Evolutionary conservation across 2,329 filamentous ascomycete genomes (phyloP).

Genomic region (Botryotinia calthae): DNA sequence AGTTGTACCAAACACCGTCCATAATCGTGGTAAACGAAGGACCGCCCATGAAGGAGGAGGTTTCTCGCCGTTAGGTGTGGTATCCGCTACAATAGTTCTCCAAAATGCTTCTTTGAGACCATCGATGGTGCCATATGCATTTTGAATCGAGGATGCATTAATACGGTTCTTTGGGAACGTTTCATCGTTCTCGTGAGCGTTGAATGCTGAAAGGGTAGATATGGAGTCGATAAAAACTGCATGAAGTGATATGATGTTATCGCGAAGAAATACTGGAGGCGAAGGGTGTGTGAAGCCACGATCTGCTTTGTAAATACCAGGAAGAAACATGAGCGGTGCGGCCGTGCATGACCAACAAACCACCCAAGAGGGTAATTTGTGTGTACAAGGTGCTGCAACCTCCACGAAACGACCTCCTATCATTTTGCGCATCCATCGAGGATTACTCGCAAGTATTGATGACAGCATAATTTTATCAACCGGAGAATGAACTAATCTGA

Average conservation of each 20-base stretch:
- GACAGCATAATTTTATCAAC: conserved; percentile 6
- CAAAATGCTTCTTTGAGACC: conserved; percentile 17
- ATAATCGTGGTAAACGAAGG: conserved; percentile 7
- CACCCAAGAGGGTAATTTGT: conserved; percentile 10
- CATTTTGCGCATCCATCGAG: conserved; percentile 2
- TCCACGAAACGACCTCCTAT: not conserved
- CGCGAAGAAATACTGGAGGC: not conserved
- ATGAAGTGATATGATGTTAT: not conserved
- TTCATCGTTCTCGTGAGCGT: not conserved
- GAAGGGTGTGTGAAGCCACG: not conserved
- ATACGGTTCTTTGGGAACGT: not conserved
- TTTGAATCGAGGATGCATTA: not conserved
- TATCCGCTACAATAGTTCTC: conserved; percentile 13
- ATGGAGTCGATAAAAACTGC: conserved; percentile 6
- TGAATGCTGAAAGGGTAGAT: conserved; percentile 13
- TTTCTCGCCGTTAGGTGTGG: not conserved
- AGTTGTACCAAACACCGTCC: not conserved
- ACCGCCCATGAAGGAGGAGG: conserved; percentile 15
- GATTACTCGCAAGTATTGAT: not conserved
- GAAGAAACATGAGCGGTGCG: conserved; percentile 11
- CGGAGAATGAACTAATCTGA: conserved; percentile 7
- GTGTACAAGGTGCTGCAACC: not conserved
- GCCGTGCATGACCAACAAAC: conserved; percentile 15
- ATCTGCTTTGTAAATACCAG: conserved; percentile 3
- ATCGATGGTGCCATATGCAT: conserved; percentile 1